Conservation (phyloP, 352 stramenopile species). For the Globisporangium middletonii region DNA sequence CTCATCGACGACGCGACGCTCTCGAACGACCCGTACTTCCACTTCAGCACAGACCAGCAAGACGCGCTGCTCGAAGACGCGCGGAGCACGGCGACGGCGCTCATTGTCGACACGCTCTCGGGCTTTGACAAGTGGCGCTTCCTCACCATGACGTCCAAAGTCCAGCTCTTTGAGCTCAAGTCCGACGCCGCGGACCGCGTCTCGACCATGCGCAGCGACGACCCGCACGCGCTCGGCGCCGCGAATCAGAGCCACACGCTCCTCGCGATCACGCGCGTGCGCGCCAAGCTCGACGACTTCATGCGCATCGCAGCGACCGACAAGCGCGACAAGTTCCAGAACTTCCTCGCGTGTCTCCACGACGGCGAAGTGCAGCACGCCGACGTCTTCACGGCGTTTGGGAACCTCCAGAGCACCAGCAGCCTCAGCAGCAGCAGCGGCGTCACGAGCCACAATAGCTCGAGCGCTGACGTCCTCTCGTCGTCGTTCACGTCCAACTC, state of each 20-base stretch:
- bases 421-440: slow-evolving; percentile 3
- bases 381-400: slow-evolving; percentile 62
- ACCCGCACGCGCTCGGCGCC: slow-evolving; percentile 1
- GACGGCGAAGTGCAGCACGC: slow-evolving; percentile 49
- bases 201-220: slow-evolving; percentile 26
- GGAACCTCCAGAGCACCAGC: slow-evolving; percentile 12
- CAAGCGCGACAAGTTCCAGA: slow-evolving; percentile 45
- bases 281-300: slow-evolving; percentile 57
- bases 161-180: slow-evolving; percentile 56
- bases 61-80: slow-evolving; percentile 38
- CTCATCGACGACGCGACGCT: slow-evolving; percentile 5
- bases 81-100: slow-evolving; percentile 42
- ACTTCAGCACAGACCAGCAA: slow-evolving; percentile 46
- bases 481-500: slow-evolving; percentile 21
- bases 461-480: slow-evolving; percentile 5
- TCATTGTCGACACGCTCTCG: slow-evolving; percentile 53
- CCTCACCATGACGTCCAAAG: slow-evolving; percentile 23
- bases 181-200: slow-evolving; percentile 38
- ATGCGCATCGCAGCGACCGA: slow-evolving; percentile 46
- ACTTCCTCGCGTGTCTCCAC: slow-evolving; percentile 47
- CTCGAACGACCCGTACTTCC: slow-evolving; percentile 42
- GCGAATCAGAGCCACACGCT: slow-evolving; percentile 36
- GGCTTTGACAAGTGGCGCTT: slow-evolving; percentile 67
- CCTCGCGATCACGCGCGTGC: slow-evolving; percentile 48
- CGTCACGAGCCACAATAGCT: slow-evolving; percentile 1